These are phyloP conservation scores for Scutellaria galericulata DNA, from an alignment of 257 asterid species.

Conservation along the genomic window DNA sequence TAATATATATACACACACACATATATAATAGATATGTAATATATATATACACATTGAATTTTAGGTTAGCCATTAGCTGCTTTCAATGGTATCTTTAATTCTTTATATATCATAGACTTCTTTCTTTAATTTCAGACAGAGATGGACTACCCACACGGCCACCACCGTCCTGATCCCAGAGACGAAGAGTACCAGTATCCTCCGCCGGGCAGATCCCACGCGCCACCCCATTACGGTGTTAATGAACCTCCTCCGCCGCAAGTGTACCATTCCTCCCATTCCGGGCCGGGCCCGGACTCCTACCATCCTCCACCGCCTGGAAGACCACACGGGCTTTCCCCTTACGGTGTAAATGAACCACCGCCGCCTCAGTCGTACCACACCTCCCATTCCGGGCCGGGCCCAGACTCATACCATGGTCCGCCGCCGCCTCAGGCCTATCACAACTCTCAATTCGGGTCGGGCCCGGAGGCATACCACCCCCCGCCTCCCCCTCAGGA, in stretches of 20 bases:
- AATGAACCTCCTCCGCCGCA: slow-evolving; percentile 36
- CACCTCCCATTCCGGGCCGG: neutral
- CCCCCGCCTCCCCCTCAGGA: slow-evolving; percentile 17
- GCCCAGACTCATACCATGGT: neutral
- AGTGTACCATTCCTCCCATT: slow-evolving; percentile 4
- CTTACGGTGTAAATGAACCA: too few relatives aligned
- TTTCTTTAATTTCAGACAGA: too few relatives aligned
- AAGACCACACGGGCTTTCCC: too few relatives aligned
- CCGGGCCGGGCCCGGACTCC: slow-evolving; percentile 1
- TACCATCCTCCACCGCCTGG: slow-evolving; percentile 6
- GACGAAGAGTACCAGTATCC: slow-evolving; percentile 32
- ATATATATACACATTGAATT: too few relatives aligned
- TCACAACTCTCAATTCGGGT: slow-evolving; percentile 6
- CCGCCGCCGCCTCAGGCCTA: too few relatives aligned
- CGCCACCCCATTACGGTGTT: slow-evolving; percentile 17
- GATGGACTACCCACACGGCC: slow-evolving; percentile 35
- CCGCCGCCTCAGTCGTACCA: slow-evolving; percentile 11
- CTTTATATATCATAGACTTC: too few relatives aligned
- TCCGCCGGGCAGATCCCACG: slow-evolving; percentile 21
- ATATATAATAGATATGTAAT: too few relatives aligned
- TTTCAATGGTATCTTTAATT: too few relatives aligned
- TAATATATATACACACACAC: too few relatives aligned
- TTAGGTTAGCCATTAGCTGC: too few relatives aligned
- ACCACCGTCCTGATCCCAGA: slow-evolving; percentile 7
- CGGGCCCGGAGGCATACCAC: neutral